phyloP scores from a whole-genome alignment of 169 alveolate genomes.

The Theileria luwenshuni region DNA sequence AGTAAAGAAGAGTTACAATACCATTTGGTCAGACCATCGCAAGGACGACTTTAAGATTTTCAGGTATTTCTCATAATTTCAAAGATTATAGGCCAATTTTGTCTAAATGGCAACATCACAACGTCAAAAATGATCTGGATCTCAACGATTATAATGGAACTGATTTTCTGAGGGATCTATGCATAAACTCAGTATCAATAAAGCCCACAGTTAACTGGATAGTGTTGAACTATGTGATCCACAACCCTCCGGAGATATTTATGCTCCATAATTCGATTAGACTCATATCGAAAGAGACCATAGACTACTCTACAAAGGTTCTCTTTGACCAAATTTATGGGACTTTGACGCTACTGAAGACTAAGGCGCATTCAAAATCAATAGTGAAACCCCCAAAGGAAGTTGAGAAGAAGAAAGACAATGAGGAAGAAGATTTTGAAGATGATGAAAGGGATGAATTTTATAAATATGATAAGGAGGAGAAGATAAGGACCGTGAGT shows the following conservation, averaged over 20 bases:
- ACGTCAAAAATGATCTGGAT: conserved; percentile 18
- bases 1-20: conserved; percentile 34
- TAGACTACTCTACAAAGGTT: conserved; percentile 65
- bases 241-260: conserved; percentile 73
- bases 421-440: background rate
- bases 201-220: conserved; percentile 73
- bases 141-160: conserved; percentile 26
- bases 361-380: conserved; percentile 2
- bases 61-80: background rate
- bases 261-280: conserved; percentile 71
- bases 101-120: conserved; percentile 22
- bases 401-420: background rate
- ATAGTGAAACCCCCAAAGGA: background rate
- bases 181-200: conserved; percentile 64
- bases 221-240: conserved; percentile 75
- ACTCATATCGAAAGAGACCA: conserved; percentile 66
- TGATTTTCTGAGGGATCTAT: conserved; percentile 58
- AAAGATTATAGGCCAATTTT: conserved; percentile 53
- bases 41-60: conserved; percentile 45
- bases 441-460: conserved; percentile 13
- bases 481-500: background rate
- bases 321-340: conserved; percentile 76
- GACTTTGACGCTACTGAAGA: conserved; percentile 63
- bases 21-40: conserved; percentile 17
- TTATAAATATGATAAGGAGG: conserved; percentile 6